phyloP scores from a whole-genome alignment of 495 filamentous ascomycete species.

The Penicillium turbatum region DNA sequence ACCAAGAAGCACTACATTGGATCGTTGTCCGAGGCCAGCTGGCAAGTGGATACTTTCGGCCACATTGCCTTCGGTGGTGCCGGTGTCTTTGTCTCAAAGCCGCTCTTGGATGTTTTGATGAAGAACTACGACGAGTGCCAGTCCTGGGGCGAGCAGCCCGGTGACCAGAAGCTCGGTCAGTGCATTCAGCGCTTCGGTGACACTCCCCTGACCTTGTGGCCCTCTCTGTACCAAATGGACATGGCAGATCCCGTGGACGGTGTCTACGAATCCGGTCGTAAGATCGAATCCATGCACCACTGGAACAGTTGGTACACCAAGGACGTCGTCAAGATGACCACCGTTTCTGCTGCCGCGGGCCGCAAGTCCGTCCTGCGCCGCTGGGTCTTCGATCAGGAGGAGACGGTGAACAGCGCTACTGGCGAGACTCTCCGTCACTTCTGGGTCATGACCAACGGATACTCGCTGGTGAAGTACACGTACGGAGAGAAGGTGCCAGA shows the following conservation, averaged over 20 bases:
- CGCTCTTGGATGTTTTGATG: conserved; percentile 52
- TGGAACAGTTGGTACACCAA: conserved; percentile 56
- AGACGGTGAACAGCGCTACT: conserved; percentile 36
- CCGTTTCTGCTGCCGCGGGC: conserved; percentile 51
- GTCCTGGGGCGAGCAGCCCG: conserved; percentile 46
- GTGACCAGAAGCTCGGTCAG: conserved; percentile 59
- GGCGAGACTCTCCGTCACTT: conserved; percentile 41
- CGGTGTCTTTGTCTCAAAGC: conserved; percentile 60
- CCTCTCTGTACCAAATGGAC: conserved; percentile 61
- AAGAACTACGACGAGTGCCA: conserved; percentile 53
- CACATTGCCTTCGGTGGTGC: conserved; percentile 67
- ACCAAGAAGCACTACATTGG: conserved; percentile 55
- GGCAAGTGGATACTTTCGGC: conserved; percentile 55
- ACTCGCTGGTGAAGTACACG: conserved; percentile 54
- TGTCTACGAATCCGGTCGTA: conserved; percentile 57
- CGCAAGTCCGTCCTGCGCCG: conserved; percentile 59
- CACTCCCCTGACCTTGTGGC: conserved; percentile 53
- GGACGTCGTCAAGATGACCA: conserved; percentile 57
- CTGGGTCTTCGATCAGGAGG: conserved; percentile 55
- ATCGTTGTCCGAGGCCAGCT: conserved; percentile 59
- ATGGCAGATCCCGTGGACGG: conserved; percentile 56
- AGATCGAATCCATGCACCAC: conserved; percentile 59
- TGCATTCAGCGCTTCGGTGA: conserved; percentile 56
- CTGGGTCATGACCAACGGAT: conserved; percentile 59
- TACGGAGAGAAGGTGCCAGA: conserved; percentile 40